phyloP scores from a whole-genome alignment of 495 filamentous ascomycete species.

The Sphaerosporella brunnea region DNA sequence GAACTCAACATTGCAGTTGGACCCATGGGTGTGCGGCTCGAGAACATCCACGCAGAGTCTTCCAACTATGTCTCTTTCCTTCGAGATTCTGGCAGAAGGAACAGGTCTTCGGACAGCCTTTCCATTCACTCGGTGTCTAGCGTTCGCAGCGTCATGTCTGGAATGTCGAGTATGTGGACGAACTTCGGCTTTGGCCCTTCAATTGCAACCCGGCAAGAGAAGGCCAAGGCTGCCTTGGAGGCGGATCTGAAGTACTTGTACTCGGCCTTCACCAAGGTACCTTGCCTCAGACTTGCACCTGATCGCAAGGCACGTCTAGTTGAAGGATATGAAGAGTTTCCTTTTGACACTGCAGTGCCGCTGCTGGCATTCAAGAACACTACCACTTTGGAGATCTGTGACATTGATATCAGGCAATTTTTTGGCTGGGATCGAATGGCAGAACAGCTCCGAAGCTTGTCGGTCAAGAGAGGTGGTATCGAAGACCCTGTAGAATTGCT shows the following conservation, averaged over 20 bases:
- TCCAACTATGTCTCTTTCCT: constrained; percentile 95
- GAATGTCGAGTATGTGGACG: constrained; percentile 83
- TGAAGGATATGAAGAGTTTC: constrained; percentile 88
- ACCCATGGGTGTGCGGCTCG: constrained; percentile 86
- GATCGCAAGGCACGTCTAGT: constrained; percentile 81
- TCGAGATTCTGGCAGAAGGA: constrained; percentile 50
- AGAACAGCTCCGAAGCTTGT: constrained; percentile 75
- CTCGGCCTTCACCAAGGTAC: constrained; percentile 96
- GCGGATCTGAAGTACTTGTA: constrained; percentile 88
- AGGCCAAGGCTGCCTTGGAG: constrained; percentile 65
- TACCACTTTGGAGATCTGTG: constrained; percentile 77
- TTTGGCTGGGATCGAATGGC: constrained; percentile 90
- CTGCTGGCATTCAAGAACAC: constrained; percentile 91
- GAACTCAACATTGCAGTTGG: constrained; percentile 78
- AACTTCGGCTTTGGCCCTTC: constrained; percentile 61
- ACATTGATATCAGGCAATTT: constrained; percentile 90
- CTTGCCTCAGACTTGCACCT: constrained; percentile 68
- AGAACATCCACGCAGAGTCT: constrained; percentile 78
- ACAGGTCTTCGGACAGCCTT: constrained; percentile 59
- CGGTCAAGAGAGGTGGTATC: constrained; percentile 69
- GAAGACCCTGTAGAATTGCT: constrained; percentile 83
- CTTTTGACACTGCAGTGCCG: constrained; percentile 94
- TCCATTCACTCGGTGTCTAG: constrained; percentile 93
- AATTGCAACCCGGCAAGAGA: constrained; percentile 60
- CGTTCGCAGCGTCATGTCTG: constrained; percentile 91